phyloP scores from a whole-genome alignment of 2,329 filamentous ascomycete species.

The Tolypocladium pustulatum region DNA sequence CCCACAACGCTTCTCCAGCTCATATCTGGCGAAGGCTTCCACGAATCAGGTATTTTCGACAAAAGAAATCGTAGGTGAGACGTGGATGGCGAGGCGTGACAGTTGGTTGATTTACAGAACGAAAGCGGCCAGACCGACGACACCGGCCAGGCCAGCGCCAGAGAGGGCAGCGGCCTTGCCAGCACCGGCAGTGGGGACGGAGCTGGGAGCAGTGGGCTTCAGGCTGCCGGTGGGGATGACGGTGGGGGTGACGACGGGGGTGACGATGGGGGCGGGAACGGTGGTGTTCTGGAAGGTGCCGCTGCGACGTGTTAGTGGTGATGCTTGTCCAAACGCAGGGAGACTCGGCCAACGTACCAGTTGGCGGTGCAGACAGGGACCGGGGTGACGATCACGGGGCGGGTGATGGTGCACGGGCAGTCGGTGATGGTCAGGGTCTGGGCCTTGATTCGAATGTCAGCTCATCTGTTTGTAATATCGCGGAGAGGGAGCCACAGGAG shows the following conservation, averaged over 20 bases:
- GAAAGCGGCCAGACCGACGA: constrained; percentile 49
- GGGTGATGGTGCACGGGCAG: constrained; percentile 60
- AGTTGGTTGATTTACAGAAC: constrained; percentile 41
- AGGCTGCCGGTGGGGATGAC: constrained; percentile 6
- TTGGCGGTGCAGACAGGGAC: constrained; percentile 42
- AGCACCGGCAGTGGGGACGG: constrained; percentile 42
- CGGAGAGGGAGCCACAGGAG: too few relatives aligned
- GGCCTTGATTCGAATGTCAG: too few relatives aligned
- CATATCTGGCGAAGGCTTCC: constrained; percentile 26
- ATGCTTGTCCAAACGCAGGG: background rate
- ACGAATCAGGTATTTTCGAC: constrained; percentile 29
- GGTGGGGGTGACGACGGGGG: constrained; percentile 13
- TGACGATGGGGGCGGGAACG: constrained; percentile 7
- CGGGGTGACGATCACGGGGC: constrained; percentile 43
- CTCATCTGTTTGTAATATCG: too few relatives aligned
- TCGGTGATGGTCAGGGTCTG: constrained; percentile 62
- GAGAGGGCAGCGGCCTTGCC: constrained; percentile 46
- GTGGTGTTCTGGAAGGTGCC: constrained; percentile 20
- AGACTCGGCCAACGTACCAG: constrained; percentile 31
- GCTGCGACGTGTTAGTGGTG: constrained; percentile 9
- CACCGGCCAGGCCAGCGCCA: constrained; percentile 48
- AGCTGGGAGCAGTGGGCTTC: constrained; percentile 17
- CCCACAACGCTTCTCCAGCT: constrained; percentile 22
- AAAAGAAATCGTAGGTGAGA: constrained; percentile 29
- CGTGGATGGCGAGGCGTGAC: constrained; percentile 23